These are phyloP conservation scores for Periconia sp. DNA, from an alignment of 2,329 filamentous ascomycete species.

Conservation along the genomic window DNA sequence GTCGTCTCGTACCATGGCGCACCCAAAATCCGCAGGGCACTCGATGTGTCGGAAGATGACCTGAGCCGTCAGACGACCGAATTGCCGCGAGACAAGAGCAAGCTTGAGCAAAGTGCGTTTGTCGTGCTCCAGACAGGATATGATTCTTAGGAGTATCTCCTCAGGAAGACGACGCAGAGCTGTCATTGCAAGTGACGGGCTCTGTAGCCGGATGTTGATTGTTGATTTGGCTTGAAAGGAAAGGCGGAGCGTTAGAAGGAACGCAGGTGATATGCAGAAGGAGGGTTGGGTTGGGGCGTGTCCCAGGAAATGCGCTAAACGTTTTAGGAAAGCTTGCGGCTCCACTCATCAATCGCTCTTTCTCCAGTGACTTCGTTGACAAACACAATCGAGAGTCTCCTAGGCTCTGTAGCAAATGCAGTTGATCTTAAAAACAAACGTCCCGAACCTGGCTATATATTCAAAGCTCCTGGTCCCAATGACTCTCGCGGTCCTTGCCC, in stretches of 20 bases:
- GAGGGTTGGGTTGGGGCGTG: too few species aligned
- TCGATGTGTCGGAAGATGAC: not conserved
- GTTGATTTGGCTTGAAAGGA: too few species aligned
- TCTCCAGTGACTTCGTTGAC: too few species aligned
- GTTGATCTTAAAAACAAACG: conserved; percentile 25
- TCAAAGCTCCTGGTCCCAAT: conserved; percentile 19
- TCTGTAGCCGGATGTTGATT: too few species aligned
- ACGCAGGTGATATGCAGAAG: too few species aligned
- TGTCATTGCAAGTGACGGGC: too few species aligned
- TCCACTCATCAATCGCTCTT: too few species aligned
- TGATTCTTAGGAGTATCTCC: not conserved
- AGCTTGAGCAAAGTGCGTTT: not conserved
- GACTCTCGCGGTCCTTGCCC: conserved; percentile 52
- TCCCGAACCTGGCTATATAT: conserved; percentile 25
- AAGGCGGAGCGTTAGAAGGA: too few species aligned
- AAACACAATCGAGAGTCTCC: too few species aligned
- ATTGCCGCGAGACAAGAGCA: not conserved
- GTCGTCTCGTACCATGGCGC: not conserved
- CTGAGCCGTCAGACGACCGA: not conserved
- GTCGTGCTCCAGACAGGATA: not conserved
- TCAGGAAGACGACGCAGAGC: too few species aligned
- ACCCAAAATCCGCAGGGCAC: not conserved
- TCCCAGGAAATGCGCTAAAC: too few species aligned
- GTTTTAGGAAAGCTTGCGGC: too few species aligned
- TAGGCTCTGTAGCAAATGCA: conserved; percentile 23